Conservation (phyloP, 768 basidiomycete genomes). For the Trametes maxima region DNA sequence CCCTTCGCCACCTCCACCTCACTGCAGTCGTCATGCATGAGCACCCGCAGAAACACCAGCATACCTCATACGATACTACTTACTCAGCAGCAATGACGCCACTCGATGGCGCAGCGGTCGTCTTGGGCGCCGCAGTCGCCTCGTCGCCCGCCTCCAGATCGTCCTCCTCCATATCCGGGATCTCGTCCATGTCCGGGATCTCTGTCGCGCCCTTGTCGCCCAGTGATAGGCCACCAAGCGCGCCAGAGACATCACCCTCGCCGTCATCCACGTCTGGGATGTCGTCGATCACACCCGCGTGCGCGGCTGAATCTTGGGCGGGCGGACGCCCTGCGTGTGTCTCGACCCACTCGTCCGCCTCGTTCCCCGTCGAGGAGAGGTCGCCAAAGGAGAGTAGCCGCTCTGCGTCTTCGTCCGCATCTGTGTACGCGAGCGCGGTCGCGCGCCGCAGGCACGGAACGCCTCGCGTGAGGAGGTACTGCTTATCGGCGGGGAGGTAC, state of each 20-base stretch:
- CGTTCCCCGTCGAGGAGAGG: conserved; percentile 51
- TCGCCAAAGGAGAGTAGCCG: conserved; percentile 85
- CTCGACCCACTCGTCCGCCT: conserved; percentile 96
- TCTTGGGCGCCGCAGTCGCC: conserved; percentile 68
- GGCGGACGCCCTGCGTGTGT: conserved; percentile 85
- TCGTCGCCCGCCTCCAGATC: conserved; percentile 86
- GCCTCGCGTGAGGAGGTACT: conserved; percentile 93
- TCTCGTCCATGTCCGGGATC: conserved; percentile 95
- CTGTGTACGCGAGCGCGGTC: conserved; percentile 89
- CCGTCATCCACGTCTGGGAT: conserved; percentile 84
- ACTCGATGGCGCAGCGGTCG: conserved; percentile 36
- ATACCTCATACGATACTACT: conserved; percentile 25
- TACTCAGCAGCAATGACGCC: conserved; percentile 53
- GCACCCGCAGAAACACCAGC: neutral
- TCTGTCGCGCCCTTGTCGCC: conserved; percentile 42
- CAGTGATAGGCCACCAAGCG: conserved; percentile 32
- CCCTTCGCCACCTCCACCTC: conserved; percentile 67
- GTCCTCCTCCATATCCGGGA: conserved; percentile 99
- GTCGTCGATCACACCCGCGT: conserved; percentile 73
- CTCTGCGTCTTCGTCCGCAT: conserved; percentile 95
- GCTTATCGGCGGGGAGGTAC: conserved; percentile 93
- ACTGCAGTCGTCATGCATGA: conserved; percentile 38
- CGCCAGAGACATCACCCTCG: conserved; percentile 33
- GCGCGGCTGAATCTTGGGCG: conserved; percentile 52
- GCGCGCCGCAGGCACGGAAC: conserved; percentile 97